These are phyloP conservation scores for Carallia brachiata DNA, from an alignment of 345 rosid species.

Conservation along the genomic window DNA sequence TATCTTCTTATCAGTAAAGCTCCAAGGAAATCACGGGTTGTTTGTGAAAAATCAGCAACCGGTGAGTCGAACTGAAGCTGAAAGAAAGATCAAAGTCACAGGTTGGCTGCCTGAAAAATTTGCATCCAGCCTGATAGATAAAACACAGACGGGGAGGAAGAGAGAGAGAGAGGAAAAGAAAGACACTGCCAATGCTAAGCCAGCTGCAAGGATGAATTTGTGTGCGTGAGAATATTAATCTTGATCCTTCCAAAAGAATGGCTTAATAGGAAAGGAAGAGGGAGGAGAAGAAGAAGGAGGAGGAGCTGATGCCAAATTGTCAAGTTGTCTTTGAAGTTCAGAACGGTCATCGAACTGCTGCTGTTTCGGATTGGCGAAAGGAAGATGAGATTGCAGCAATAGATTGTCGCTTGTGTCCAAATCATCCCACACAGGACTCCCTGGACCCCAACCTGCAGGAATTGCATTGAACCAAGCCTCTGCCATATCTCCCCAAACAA, in stretches of 20 bases:
- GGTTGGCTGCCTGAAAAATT: conserved; percentile 28
- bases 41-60: conserved; percentile 44
- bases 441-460: conserved; percentile 87
- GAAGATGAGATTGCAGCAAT: conserved; percentile 46
- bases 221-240: conserved; percentile 21
- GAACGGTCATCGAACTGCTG: conserved; percentile 31
- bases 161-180: background rate
- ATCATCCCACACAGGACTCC: conserved; percentile 92
- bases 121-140: conserved; percentile 19
- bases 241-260: conserved; percentile 66
- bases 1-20: background rate
- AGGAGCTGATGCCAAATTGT: conserved; percentile 28
- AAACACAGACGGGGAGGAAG: background rate
- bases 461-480: conserved; percentile 84
- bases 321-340: conserved; percentile 32
- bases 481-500: conserved; percentile 69
- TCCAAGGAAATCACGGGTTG: conserved; percentile 30
- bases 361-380: conserved; percentile 38
- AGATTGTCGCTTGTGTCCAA: conserved; percentile 53
- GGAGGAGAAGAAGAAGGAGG: conserved; percentile 40
- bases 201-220: conserved; percentile 8
- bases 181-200: background rate
- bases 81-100: conserved; percentile 1
- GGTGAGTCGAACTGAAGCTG: conserved; percentile 5
- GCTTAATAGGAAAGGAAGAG: conserved; percentile 43